Percentiles rank a stretch among this genome's conserved stretches.
Conservation (phyloP, 495 filamentous ascomycete species). For the Thermothielavioides terrestris region DNA sequence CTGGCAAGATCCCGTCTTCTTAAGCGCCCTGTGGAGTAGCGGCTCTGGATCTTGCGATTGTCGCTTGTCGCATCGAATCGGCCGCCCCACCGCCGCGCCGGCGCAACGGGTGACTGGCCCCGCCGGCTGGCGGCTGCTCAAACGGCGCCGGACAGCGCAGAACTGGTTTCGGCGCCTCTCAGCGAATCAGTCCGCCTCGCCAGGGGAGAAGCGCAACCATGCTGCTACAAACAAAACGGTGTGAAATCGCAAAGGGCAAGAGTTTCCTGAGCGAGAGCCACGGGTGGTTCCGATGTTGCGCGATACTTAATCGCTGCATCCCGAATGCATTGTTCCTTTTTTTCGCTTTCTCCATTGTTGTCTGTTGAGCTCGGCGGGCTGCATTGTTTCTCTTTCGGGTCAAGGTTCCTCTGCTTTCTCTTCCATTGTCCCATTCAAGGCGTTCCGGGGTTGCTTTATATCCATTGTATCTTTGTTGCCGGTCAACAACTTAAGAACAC, state of each 20-base stretch:
- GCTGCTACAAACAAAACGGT: neutral
- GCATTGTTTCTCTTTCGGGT: neutral
- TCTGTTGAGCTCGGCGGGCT: neutral
- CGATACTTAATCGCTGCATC: neutral
- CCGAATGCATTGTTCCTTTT: neutral
- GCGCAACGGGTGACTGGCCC: neutral
- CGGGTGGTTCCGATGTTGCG: neutral
- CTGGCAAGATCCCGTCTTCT: neutral
- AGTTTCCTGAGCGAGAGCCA: neutral
- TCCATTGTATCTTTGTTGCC: constrained; percentile 13
- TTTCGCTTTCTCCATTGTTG: neutral
- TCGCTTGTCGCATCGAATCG: neutral
- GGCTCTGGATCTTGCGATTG: neutral
- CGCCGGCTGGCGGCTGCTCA: constrained; percentile 3
- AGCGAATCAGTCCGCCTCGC: neutral
- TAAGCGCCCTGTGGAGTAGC: constrained; percentile 3
- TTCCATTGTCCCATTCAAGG: neutral
- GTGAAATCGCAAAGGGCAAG: neutral
- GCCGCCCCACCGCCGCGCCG: neutral
- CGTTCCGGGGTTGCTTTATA: neutral
- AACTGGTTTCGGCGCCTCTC: neutral
- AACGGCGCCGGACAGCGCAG: neutral
- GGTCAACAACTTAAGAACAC: constrained; percentile 10
- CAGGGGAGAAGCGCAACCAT: neutral
- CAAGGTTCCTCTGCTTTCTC: neutral